These are phyloP conservation scores for Anthoceros angustus DNA, from an alignment of 225 moss, liverwort and hornwort genomes.

Conservation along the genomic window DNA sequence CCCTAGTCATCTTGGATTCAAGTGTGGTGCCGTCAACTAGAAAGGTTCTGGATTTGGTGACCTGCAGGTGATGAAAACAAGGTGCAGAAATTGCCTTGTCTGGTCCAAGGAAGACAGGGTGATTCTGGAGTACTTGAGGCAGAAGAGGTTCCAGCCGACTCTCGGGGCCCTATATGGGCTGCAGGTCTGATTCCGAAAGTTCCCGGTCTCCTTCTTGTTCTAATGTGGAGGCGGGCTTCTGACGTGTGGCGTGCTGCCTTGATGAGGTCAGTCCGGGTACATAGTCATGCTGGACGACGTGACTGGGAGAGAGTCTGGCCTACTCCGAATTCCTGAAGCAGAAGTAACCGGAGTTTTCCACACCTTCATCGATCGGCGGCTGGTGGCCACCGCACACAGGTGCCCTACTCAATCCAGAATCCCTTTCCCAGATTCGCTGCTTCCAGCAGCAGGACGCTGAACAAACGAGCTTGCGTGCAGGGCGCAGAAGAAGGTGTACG, in stretches of 20 bases:
- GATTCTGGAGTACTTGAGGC: slow-evolving; percentile 35
- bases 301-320: slow-evolving; percentile 49
- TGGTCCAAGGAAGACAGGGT: slow-evolving; percentile 84
- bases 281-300: slow-evolving; percentile 68
- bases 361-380: slow-evolving; percentile 42
- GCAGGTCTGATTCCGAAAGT: slow-evolving; percentile 22
- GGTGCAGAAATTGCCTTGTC: slow-evolving; percentile 58
- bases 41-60: neutral
- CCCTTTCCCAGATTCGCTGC: neutral
- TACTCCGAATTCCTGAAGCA: slow-evolving; percentile 51
- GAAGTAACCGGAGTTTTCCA: slow-evolving; percentile 65
- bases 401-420: slow-evolving; percentile 6
- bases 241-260: neutral
- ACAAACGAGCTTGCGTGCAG: slow-evolving; percentile 19
- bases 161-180: slow-evolving; percentile 8
- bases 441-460: neutral
- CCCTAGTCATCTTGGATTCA: slow-evolving; percentile 7
- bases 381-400: slow-evolving; percentile 64
- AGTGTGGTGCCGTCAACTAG: neutral
- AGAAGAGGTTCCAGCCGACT: too few species aligned
- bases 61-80: slow-evolving; percentile 45
- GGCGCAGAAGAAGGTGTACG: slow-evolving; percentile 47
- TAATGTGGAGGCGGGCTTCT: neutral
- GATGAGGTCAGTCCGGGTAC: slow-evolving; percentile 59
- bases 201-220: slow-evolving; percentile 1